Conservation (phyloP, 2,329 filamentous ascomycete genomes). For the Epichloe typhina region DNA sequence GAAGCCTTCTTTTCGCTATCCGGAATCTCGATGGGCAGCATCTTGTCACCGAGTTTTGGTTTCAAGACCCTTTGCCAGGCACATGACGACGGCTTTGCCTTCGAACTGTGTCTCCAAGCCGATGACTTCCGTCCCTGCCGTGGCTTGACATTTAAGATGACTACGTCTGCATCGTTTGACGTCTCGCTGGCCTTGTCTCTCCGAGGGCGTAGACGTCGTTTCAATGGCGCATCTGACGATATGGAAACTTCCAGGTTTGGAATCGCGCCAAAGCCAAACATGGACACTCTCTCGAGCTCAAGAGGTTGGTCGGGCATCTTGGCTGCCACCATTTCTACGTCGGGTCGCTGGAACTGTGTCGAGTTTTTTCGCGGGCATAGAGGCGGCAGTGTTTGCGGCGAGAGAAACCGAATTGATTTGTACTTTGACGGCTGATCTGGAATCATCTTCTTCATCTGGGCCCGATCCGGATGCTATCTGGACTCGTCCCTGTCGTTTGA, state of each 20-base stretch:
- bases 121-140: neutral
- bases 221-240: conserved; percentile 3
- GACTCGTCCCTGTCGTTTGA: conserved; percentile 24
- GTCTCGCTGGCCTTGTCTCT: neutral
- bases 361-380: conserved; percentile 2
- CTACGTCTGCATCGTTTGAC: neutral
- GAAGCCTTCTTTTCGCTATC: conserved; percentile 1
- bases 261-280: conserved; percentile 11
- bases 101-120: neutral
- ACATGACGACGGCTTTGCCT: neutral
- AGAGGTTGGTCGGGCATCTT: conserved; percentile 3
- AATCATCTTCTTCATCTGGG: conserved; percentile 11
- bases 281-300: conserved; percentile 3
- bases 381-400: conserved; percentile 5
- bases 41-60: neutral
- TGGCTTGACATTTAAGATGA: neutral
- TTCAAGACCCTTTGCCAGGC: neutral
- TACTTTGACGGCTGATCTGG: neutral
- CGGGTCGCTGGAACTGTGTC: conserved; percentile 2
- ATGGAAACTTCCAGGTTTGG: conserved; percentile 7
- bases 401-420: neutral
- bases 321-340: conserved; percentile 8
- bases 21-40: neutral
- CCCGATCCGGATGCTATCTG: conserved; percentile 22
- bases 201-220: conserved; percentile 6